Evolutionary conservation across 345 rosid species (phyloP).

Genomic region (Adansonia digitata): DNA sequence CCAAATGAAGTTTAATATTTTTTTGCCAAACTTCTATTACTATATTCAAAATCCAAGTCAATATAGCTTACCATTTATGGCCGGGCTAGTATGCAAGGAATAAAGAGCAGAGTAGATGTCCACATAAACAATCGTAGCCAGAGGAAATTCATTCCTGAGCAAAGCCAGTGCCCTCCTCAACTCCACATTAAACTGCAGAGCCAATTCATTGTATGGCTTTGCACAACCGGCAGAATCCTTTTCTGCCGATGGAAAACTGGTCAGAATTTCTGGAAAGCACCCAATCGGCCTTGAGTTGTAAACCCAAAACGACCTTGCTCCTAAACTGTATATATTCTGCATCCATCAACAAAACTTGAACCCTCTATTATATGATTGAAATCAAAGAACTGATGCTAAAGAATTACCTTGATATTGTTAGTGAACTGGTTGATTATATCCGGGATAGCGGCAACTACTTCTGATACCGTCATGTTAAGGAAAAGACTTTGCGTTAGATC

Average conservation of each 20-base stretch:
- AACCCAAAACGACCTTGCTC: slow-evolving; percentile 59
- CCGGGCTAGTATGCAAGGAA: not conserved
- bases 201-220: slow-evolving; percentile 27
- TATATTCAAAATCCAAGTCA: slow-evolving; percentile 5
- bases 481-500: not conserved
- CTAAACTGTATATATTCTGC: slow-evolving; percentile 35
- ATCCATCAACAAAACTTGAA: not conserved
- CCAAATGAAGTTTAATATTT: too few species aligned
- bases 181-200: not conserved
- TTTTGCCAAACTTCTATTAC: slow-evolving; percentile 4
- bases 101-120: not conserved
- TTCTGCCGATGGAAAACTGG: slow-evolving; percentile 22
- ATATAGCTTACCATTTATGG: slow-evolving; percentile 32
- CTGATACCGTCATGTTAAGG: not conserved
- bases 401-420: not conserved
- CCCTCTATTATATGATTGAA: not conserved
- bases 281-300: slow-evolving; percentile 65
- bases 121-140: not conserved
- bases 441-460: not conserved
- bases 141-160: not conserved
- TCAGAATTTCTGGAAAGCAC: slow-evolving; percentile 33
- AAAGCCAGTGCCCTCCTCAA: not conserved
- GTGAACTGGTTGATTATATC: not conserved
- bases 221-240: slow-evolving; percentile 46
- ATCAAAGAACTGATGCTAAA: not conserved